phyloP scores from a whole-genome alignment of 2,329 filamentous ascomycete genomes.

The Xylariaceae sp. region DNA sequence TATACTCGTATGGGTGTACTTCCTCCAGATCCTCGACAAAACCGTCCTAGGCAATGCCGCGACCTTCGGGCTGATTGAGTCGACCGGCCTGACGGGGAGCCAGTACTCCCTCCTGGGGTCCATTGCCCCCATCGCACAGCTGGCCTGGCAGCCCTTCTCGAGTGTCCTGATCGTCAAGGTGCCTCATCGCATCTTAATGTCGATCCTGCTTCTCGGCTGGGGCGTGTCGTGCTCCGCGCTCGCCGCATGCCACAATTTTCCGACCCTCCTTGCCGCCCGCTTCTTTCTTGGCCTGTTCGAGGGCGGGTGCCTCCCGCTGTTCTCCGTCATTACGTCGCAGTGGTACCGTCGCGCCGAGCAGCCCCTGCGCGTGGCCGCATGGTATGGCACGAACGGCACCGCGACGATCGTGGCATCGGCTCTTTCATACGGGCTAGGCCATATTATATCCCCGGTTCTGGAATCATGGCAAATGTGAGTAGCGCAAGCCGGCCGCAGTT shows the following conservation, averaged over 20 bases:
- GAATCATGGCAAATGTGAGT: conserved; percentile 41
- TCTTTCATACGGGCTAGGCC: conserved; percentile 50
- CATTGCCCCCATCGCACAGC: conserved; percentile 51
- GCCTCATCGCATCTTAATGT: conserved; percentile 57
- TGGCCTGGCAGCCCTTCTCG: conserved; percentile 49
- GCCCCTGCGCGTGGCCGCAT: conserved; percentile 52
- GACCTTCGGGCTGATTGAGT: conserved; percentile 58
- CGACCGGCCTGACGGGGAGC: conserved; percentile 52
- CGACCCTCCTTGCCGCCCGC: conserved; percentile 46
- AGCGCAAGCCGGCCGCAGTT: not conserved
- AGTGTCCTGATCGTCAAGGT: conserved; percentile 56
- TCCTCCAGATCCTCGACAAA: conserved; percentile 61
- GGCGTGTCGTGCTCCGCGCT: conserved; percentile 48
- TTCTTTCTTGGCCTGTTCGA: conserved; percentile 58
- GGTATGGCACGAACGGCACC: conserved; percentile 59
- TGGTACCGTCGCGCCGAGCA: conserved; percentile 60
- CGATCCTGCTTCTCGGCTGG: conserved; percentile 48
- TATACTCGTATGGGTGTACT: conserved; percentile 56
- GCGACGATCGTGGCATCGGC: conserved; percentile 45
- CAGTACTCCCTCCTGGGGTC: conserved; percentile 41
- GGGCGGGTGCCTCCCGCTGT: conserved; percentile 45
- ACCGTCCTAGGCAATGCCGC: conserved; percentile 57
- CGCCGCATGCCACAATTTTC: conserved; percentile 49
- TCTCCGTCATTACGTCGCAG: conserved; percentile 56
- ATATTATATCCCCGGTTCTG: conserved; percentile 46